Percentiles rank a stretch among this genome's conserved stretches.
phyloP scores from a whole-genome alignment of 1,139 yeast species.

The Saccharomyces hybrid region DNA sequence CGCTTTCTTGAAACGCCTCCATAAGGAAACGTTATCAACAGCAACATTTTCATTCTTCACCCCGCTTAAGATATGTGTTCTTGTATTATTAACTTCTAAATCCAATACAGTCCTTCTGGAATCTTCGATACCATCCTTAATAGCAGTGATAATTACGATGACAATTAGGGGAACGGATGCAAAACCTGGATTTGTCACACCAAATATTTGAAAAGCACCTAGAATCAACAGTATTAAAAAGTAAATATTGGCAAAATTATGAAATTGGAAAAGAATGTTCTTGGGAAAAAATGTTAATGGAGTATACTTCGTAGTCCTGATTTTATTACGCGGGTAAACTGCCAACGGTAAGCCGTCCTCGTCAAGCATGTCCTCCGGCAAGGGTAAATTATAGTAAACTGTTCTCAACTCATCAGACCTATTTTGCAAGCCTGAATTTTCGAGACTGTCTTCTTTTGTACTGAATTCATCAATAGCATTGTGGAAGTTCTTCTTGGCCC shows the following conservation, averaged over 20 bases:
- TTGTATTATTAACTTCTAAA: conserved; percentile 77
- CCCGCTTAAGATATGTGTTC: conserved; percentile 68
- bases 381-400: conserved; percentile 57
- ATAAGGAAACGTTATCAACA: conserved; percentile 45
- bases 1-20: conserved; percentile 56
- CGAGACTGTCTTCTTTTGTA: conserved; percentile 12
- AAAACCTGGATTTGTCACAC: conserved; percentile 82
- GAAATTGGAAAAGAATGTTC: conserved; percentile 70
- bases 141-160: conserved; percentile 81
- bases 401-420: conserved; percentile 37
- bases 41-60: conserved; percentile 65
- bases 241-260: conserved; percentile 82
- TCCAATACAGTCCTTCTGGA: conserved; percentile 77
- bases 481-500: conserved; percentile 31
- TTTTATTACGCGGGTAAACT: conserved; percentile 74
- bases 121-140: conserved; percentile 92
- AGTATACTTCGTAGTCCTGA: conserved; percentile 92
- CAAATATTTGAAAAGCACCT: conserved; percentile 84
- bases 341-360: conserved; percentile 53
- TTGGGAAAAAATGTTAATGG: conserved; percentile 85
- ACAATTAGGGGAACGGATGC: conserved; percentile 92
- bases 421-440: conserved; percentile 18
- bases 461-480: conserved; percentile 25
- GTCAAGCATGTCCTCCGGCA: conserved; percentile 58
- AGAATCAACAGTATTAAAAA: conserved; percentile 73